These are phyloP conservation scores for Gloeopeniophorella convolvens DNA, from an alignment of 768 basidiomycete genomes.

Conservation along the genomic window DNA sequence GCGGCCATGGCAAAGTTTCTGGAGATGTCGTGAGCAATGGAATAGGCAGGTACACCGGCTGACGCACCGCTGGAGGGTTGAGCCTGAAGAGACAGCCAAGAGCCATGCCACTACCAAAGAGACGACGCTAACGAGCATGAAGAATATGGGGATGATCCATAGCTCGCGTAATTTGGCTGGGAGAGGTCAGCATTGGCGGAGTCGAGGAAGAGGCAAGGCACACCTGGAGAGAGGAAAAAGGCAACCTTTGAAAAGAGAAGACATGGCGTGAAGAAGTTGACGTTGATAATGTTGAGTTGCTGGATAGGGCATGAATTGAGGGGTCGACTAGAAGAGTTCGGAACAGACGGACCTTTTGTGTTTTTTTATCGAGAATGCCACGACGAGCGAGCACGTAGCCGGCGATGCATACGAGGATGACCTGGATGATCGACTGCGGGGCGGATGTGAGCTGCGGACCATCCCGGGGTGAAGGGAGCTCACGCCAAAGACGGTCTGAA, in stretches of 20 bases:
- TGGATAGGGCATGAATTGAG: conserved; percentile 23
- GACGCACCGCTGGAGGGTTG: conserved; percentile 70
- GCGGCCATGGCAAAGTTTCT: conserved; percentile 78
- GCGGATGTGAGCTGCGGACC: no score
- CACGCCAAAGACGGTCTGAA: conserved; percentile 55
- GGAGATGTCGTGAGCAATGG: background rate
- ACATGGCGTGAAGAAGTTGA: conserved; percentile 84
- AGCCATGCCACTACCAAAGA: conserved; percentile 64
- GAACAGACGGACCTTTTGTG: conserved; percentile 72
- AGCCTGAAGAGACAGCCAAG: conserved; percentile 62
- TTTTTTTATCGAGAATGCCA: conserved; percentile 82
- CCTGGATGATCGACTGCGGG: no score
- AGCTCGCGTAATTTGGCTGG: conserved; percentile 70
- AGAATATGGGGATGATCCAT: conserved; percentile 85
- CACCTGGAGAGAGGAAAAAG: conserved; percentile 71
- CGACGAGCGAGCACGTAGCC: conserved; percentile 74
- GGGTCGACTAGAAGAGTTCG: background rate
- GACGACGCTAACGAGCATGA: conserved; percentile 63
- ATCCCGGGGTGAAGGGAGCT: conserved; percentile 20
- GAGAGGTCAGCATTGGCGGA: background rate
- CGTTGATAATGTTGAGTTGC: conserved; percentile 78
- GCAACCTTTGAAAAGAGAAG: conserved; percentile 94
- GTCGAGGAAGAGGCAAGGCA: conserved; percentile 12
- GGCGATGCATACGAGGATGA: conserved; percentile 78
- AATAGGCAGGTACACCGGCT: conserved; percentile 43